A percentile compares a stretch with the other conserved stretches of the same genome.
phyloP scores from a whole-genome alignment of 192 early-diverging fungal species.

The Geranomyces michiganensis region DNA sequence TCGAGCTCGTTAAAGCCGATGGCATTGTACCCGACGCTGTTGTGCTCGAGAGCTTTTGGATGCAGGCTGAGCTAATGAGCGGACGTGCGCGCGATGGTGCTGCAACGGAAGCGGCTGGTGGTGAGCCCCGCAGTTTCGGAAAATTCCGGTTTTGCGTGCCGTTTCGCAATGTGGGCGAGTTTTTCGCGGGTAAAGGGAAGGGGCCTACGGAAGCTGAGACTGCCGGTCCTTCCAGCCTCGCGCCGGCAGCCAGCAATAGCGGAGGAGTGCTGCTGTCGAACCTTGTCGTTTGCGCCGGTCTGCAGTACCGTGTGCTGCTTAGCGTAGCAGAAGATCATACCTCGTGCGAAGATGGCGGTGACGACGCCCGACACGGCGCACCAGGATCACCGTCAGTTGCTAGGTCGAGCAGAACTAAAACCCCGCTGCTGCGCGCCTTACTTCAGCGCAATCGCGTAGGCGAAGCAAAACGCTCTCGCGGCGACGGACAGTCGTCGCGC shows the following conservation, averaged over 20 bases:
- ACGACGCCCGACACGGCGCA: background rate
- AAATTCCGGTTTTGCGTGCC: constrained; percentile 41
- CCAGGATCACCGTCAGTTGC: background rate
- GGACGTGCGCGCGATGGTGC: background rate
- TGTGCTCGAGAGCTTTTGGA: constrained; percentile 48
- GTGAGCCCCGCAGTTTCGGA: constrained; percentile 9
- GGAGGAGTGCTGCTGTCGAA: constrained; percentile 28
- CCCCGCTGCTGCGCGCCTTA: constrained; percentile 36
- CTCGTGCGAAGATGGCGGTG: background rate
- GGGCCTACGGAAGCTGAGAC: background rate
- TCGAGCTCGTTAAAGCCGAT: constrained; percentile 49
- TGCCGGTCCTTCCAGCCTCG: background rate
- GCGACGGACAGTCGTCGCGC: background rate
- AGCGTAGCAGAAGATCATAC: constrained; percentile 17
- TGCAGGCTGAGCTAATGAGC: constrained; percentile 48
- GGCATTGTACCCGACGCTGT: constrained; percentile 44
- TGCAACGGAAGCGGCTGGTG: background rate
- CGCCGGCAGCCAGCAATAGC: background rate
- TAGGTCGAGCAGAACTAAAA: background rate
- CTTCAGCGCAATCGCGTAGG: constrained; percentile 32
- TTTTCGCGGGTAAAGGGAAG: constrained; percentile 20
- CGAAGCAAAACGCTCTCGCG: constrained; percentile 12
- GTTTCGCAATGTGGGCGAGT: constrained; percentile 36
- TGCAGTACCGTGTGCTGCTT: constrained; percentile 47
- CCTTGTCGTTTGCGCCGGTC: constrained; percentile 41